Percentiles rank a stretch among this genome's conserved stretches.
Conservation (phyloP, 306 rosid species). For the Carpinus viminea region DNA sequence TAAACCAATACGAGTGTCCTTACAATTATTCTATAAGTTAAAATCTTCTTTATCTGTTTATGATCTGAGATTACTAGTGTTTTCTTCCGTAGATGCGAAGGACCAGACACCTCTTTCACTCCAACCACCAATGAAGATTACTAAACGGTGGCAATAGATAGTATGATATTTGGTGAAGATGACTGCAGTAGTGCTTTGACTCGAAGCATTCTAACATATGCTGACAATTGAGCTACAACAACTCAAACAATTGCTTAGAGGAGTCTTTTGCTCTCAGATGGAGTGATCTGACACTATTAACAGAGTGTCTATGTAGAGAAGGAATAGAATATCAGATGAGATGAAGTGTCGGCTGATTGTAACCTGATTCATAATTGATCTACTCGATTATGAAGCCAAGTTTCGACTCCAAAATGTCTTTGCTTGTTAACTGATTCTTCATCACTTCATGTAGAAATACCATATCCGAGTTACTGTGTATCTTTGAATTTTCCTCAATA, state of each 20-base stretch:
- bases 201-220: conserved; percentile 42
- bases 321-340: background rate
- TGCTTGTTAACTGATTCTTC: background rate
- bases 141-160: conserved; percentile 54
- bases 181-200: conserved; percentile 54
- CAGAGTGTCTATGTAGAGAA: background rate
- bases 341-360: background rate
- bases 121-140: conserved; percentile 42
- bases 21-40: background rate
- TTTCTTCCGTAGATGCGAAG: conserved; percentile 46
- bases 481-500: background rate
- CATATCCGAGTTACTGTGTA: background rate
- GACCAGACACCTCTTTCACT: conserved; percentile 81
- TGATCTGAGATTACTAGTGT: conserved; percentile 19
- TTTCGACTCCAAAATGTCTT: background rate
- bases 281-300: background rate
- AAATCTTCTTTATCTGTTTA: background rate
- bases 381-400: background rate
- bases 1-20: conserved; percentile 8
- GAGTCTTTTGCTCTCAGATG: background rate
- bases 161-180: background rate
- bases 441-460: background rate
- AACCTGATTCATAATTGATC: background rate
- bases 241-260: background rate
- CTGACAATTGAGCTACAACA: conserved; percentile 28